Conservation (phyloP, 306 rosid genomes). For the Rosa chinensis region DNA sequence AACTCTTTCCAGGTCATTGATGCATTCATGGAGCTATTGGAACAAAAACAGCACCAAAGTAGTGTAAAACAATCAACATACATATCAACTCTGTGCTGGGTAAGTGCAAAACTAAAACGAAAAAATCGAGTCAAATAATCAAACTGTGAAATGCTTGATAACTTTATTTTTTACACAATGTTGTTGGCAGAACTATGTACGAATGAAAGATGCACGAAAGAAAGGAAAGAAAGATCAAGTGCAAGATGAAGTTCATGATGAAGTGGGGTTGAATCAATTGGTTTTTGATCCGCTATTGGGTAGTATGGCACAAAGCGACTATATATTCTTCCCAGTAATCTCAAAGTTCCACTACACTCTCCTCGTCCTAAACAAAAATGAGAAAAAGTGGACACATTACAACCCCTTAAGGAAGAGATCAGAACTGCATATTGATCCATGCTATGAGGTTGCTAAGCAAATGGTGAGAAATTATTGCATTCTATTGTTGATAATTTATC, state of each 20-base stretch:
- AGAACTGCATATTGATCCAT: neutral
- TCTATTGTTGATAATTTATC: neutral
- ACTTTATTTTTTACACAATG: neutral
- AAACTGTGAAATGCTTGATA: neutral
- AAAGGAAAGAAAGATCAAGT: neutral
- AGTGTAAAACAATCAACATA: neutral
- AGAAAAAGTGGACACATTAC: neutral
- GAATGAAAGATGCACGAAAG: neutral
- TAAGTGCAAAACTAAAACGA: neutral
- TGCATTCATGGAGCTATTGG: constrained; percentile 10
- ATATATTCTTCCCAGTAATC: neutral
- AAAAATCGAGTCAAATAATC: neutral
- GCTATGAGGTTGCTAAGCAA: neutral
- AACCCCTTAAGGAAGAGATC: constrained; percentile 1
- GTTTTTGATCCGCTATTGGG: neutral
- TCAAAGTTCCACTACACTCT: neutral
- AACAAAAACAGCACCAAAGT: neutral
- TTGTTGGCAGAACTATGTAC: neutral
- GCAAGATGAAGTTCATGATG: neutral
- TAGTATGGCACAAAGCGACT: neutral
- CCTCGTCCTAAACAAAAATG: neutral
- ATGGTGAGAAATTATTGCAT: neutral
- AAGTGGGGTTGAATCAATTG: neutral
- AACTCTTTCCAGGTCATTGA: neutral
- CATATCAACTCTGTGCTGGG: neutral